Evolutionary conservation across 805 yeast species (phyloP).

Genomic region (Cyberlindnera subsufficiens): DNA sequence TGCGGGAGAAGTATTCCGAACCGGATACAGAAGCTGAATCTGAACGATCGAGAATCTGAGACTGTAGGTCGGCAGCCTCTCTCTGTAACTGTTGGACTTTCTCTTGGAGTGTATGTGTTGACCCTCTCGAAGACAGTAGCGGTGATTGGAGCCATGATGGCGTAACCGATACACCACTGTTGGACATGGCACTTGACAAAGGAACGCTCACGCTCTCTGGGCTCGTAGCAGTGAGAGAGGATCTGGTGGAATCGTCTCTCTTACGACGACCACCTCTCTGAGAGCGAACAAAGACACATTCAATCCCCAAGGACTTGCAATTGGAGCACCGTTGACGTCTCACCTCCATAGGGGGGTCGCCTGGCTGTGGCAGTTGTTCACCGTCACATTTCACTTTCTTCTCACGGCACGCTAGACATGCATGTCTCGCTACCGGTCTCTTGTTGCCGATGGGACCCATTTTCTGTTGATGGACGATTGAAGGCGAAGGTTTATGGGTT

Average conservation of each 20-base stretch:
- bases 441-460: slow-evolving; percentile 11
- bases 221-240: not conserved
- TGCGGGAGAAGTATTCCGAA: too few relatives aligned
- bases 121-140: slow-evolving; percentile 3
- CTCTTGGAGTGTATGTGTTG: slow-evolving; percentile 11
- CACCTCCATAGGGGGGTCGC: slow-evolving; percentile 22
- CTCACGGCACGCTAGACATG: slow-evolving; percentile 59
- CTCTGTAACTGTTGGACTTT: slow-evolving; percentile 18
- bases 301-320: slow-evolving; percentile 37
- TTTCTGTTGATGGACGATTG: too few relatives aligned
- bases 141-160: slow-evolving; percentile 6
- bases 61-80: slow-evolving; percentile 19
- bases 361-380: slow-evolving; percentile 30
- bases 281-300: slow-evolving; percentile 52
- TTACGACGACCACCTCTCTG: slow-evolving; percentile 52
- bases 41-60: slow-evolving; percentile 6
- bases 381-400: slow-evolving; percentile 66
- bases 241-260: slow-evolving; percentile 3
- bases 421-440: slow-evolving; percentile 52
- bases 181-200: not conserved
- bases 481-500: too few relatives aligned
- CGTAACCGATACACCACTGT: not conserved
- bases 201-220: not conserved
- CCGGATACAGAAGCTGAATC: not conserved
- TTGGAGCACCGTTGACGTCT: slow-evolving; percentile 36